Evolutionary conservation across 2,329 filamentous ascomycete genomes (phyloP).

Genomic region (Scolecobasidium constrictum): DNA sequence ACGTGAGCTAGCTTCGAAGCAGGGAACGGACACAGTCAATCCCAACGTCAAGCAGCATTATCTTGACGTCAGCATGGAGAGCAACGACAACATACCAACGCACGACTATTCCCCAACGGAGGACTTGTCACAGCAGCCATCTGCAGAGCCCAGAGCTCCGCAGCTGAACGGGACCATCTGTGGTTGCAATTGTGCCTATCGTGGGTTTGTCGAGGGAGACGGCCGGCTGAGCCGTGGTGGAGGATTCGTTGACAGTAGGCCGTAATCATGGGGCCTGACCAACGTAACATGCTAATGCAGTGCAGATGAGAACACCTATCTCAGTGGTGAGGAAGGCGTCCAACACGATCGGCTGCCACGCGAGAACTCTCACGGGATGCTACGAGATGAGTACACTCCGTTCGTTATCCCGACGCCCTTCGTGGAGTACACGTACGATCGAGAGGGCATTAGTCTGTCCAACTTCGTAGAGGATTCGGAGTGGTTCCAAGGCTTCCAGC

Average conservation of each 20-base stretch:
- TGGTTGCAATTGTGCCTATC: neutral
- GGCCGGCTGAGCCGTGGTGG: neutral
- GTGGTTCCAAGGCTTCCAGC: neutral
- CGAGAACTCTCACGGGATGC: too few species aligned
- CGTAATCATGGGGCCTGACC: neutral
- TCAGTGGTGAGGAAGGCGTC: neutral
- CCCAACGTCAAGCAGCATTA: too few species aligned
- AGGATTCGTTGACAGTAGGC: neutral
- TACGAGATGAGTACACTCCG: neutral
- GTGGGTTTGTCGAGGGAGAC: neutral
- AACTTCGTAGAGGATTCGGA: neutral
- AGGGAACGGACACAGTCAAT: too few species aligned
- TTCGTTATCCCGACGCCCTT: neutral
- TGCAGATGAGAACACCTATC: neutral
- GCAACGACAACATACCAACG: too few species aligned
- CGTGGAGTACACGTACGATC: neutral
- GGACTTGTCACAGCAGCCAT: neutral
- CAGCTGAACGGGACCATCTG: neutral
- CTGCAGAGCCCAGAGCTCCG: neutral
- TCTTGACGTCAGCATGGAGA: too few species aligned
- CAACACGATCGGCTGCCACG: neutral
- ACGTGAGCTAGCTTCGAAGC: too few species aligned
- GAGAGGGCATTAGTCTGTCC: neutral
- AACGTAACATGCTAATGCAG: neutral
- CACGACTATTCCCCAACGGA: too few species aligned